Conservation (phyloP, 2,329 filamentous ascomycete genomes). For the Basipetospora chlamydospora region DNA sequence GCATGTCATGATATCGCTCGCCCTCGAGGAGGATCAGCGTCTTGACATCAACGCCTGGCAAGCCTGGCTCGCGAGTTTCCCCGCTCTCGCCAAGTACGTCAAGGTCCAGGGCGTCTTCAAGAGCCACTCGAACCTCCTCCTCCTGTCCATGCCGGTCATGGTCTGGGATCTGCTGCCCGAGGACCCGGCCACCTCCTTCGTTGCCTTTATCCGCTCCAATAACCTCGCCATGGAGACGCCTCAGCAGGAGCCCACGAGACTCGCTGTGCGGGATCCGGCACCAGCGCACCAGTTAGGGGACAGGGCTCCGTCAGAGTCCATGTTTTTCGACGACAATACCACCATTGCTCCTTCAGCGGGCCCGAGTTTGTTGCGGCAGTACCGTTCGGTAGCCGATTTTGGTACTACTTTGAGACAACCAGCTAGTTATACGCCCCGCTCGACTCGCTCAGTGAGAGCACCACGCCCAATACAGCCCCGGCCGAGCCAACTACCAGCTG, state of each 20-base stretch:
- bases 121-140: conserved; percentile 42
- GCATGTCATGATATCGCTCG: conserved; percentile 46
- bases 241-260: neutral
- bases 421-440: too few species aligned
- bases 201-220: conserved; percentile 45
- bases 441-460: too few species aligned
- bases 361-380: neutral
- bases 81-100: conserved; percentile 43
- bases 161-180: conserved; percentile 46
- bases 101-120: conserved; percentile 48
- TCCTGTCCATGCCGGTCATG: conserved; percentile 43
- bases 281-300: neutral
- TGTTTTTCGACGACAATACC: conserved; percentile 5
- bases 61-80: conserved; percentile 40
- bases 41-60: conserved; percentile 45
- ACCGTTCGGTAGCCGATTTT: neutral
- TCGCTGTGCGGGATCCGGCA: neutral
- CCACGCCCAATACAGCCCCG: too few species aligned
- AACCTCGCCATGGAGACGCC: conserved; percentile 27
- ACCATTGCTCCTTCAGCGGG: conserved; percentile 3
- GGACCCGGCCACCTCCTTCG: conserved; percentile 39
- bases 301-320: neutral
- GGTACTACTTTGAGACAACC: too few species aligned
- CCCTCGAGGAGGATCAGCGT: conserved; percentile 41
- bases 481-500: neutral